Base-by-base conservation (phyloP, 2,329 filamentous ascomycete genomes). In the Elsinoe batatas region DNA sequence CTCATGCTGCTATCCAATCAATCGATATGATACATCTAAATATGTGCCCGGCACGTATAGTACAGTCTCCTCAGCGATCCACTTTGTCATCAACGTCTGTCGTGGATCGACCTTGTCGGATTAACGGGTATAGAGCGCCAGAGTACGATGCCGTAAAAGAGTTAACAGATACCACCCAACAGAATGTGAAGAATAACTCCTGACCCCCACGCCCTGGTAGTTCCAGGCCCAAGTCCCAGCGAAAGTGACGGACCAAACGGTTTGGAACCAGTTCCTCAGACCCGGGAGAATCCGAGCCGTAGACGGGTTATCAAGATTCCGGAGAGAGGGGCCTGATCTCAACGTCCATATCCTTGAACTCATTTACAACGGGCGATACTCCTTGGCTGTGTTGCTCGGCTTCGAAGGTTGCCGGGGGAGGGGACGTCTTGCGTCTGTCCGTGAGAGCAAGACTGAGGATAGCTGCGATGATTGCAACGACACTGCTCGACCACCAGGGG, bases 401-500 rank as follows among this genome's bases (percentile, higher is more conserved):
- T 13, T 38, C 18, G 5, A 51, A 10, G 13, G 18, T n/a, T 35
- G 12, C 54, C 30, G 35, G 54, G 17, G 8, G 8, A 11, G n/a
- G 15, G 30, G 43, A 3, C 57, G 53, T 18, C 56, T 32, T n/a
- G 26, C 38, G 47, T 57, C 56, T 3, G 30, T 53, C 42, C 44
- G 44, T 17, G 61, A 96, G 87, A 67, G 82, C 82, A 58, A 89
- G 76, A 68, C 86, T 88, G 64, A 93, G 76, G 51, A 87, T 72
- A 1, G 85, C 88, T 44, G 91, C 93, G 12, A 82, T 69, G 10
- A 88, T 71, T 33, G 89, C 88, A 32, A 96, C 82, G 3, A 86
- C 64, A 7, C 86, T 88, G 61, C 85, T 91, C 59, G 83, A 84
- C 93, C 93, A 98, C 91, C 93, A 98, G 0, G 90, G 86, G 33